Evolutionary conservation across 1,284 basidiomycete species (phyloP).

Genomic region (Xerocomus minutiporus): DNA sequence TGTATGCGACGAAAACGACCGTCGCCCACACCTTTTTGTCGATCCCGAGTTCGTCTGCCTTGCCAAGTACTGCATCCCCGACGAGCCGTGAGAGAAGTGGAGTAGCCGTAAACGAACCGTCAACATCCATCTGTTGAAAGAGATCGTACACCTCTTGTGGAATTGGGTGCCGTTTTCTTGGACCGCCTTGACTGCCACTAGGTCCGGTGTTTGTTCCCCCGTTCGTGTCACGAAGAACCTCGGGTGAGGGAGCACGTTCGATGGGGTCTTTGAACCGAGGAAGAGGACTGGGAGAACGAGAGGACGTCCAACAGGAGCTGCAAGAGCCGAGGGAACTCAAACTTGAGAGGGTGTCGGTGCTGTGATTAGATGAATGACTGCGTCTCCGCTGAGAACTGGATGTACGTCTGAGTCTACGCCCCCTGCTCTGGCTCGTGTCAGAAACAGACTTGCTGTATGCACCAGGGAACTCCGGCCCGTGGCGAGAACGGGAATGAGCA

Average conservation of each 20-base stretch:
- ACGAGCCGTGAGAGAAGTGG: conserved; percentile 32
- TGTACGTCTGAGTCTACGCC: conserved; percentile 1
- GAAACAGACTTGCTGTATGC: conserved; percentile 9
- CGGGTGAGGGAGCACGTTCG: conserved; percentile 24
- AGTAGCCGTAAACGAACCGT: conserved; percentile 43
- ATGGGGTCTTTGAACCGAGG: conserved; percentile 18
- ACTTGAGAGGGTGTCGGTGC: conserved; percentile 40
- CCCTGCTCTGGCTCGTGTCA: not conserved
- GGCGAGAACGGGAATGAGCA: conserved; percentile 2
- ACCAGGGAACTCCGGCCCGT: conserved; percentile 14
- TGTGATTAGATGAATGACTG: conserved; percentile 26
- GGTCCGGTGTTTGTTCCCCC: not conserved
- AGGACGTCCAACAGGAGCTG: conserved; percentile 35
- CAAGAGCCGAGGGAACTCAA: conserved; percentile 43
- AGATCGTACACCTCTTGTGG: conserved; percentile 33
- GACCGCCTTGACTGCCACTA: not conserved
- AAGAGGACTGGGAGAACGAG: conserved; percentile 25
- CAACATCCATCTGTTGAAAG: conserved; percentile 38
- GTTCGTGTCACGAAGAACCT: conserved; percentile 18
- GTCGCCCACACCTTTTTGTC: conserved; percentile 39
- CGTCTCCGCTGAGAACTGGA: conserved; percentile 1
- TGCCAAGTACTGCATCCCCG: conserved; percentile 24
- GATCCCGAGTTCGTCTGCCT: conserved; percentile 21
- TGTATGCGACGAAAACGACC: conserved; percentile 38
- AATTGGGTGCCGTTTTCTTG: conserved; percentile 4